These are phyloP conservation scores for Colletotrichum destructivum DNA, from an alignment of 2,329 filamentous ascomycete species.

Conservation along the genomic window DNA sequence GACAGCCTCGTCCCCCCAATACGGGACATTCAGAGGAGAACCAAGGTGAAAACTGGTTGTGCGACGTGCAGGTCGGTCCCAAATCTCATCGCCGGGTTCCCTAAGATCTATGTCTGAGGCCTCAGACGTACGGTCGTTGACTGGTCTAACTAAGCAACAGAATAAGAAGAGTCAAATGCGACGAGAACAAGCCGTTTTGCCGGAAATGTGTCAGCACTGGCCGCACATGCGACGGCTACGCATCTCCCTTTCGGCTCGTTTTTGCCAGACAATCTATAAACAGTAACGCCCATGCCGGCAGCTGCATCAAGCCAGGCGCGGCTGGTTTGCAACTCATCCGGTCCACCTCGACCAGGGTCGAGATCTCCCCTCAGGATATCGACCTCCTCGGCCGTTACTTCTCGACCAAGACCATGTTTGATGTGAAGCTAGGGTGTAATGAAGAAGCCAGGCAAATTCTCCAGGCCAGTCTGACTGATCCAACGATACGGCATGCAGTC, in stretches of 20 bases:
- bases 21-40: constrained; percentile 47
- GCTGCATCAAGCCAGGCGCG: constrained; percentile 36
- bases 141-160: constrained; percentile 47
- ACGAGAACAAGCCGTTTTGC: constrained; percentile 54
- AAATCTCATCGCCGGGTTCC: constrained; percentile 39
- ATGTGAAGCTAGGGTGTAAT: constrained; percentile 54
- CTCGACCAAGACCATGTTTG: constrained; percentile 59
- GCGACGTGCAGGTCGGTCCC: constrained; percentile 59
- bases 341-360: constrained; percentile 43
- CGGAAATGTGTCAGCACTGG: constrained; percentile 55
- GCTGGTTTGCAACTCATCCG: constrained; percentile 43
- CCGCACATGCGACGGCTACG: constrained; percentile 60
- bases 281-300: not conserved
- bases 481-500: constrained; percentile 56
- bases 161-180: constrained; percentile 56
- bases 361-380: constrained; percentile 49
- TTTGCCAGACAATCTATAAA: constrained; percentile 41
- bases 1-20: constrained; percentile 45
- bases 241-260: constrained; percentile 54
- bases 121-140: not conserved
- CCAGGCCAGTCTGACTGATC: constrained; percentile 54
- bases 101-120: too few relatives aligned
- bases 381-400: constrained; percentile 56
- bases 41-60: constrained; percentile 60
- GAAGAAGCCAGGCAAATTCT: constrained; percentile 58